A percentile compares a stretch with the other conserved stretches of the same genome.
These are phyloP conservation scores for Ustulina deusta DNA, from an alignment of 2,329 filamentous ascomycete species.

Conservation along the genomic window DNA sequence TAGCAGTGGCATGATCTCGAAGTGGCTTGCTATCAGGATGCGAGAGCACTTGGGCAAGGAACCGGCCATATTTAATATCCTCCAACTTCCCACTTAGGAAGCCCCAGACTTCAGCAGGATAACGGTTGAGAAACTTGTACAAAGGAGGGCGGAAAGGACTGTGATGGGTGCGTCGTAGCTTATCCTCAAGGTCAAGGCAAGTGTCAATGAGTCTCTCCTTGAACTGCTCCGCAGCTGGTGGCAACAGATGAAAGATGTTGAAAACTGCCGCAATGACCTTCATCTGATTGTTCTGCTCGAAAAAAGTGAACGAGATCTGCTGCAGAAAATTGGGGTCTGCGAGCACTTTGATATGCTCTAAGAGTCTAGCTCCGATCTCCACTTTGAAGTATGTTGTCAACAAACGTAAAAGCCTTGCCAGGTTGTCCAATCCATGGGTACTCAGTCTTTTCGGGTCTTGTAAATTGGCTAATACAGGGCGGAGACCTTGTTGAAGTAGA, in stretches of 20 bases:
- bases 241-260: constrained; percentile 96
- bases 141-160: constrained; percentile 93
- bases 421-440: constrained; percentile 88
- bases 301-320: constrained; percentile 91
- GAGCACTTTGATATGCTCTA: constrained; percentile 93
- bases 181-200: constrained; percentile 88
- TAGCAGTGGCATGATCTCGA: constrained; percentile 78
- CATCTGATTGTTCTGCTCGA: constrained; percentile 93
- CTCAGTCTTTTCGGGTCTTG: constrained; percentile 93
- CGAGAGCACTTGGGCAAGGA: constrained; percentile 87
- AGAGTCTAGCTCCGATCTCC: constrained; percentile 90
- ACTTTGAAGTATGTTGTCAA: constrained; percentile 99
- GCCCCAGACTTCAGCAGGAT: constrained; percentile 86
- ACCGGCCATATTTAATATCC: constrained; percentile 87
- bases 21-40: constrained; percentile 80
- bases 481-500: constrained; percentile 89
- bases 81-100: constrained; percentile 84
- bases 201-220: constrained; percentile 90
- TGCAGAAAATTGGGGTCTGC: constrained; percentile 84
- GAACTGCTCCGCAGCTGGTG: constrained; percentile 88
- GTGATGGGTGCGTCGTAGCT: constrained; percentile 84
- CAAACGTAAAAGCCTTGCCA: constrained; percentile 88
- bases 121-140: constrained; percentile 93
- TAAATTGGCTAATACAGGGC: constrained; percentile 95
- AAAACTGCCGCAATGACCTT: constrained; percentile 95